Conservation (phyloP, 2,329 filamentous ascomycete genomes). For the Colletotrichum cereale region DNA sequence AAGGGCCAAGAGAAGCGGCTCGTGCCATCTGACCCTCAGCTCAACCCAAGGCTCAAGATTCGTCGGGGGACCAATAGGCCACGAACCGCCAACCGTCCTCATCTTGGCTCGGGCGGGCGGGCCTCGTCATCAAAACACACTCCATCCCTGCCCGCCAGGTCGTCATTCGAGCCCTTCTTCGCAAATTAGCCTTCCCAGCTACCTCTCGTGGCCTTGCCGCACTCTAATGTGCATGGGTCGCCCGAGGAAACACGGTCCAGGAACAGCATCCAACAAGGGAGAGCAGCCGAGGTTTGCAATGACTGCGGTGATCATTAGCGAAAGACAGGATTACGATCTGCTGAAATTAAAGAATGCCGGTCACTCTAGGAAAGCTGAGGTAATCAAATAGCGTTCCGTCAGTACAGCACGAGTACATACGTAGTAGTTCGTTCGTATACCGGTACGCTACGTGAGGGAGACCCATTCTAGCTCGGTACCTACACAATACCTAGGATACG, state of each 20-base stretch:
- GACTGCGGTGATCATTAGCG: background rate
- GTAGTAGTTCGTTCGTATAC: too few relatives aligned
- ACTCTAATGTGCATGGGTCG: background rate
- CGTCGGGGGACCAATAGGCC: background rate
- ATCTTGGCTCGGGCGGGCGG: slow-evolving; percentile 28
- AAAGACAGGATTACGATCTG: background rate
- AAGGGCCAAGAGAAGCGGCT: slow-evolving; percentile 35
- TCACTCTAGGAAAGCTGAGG: slow-evolving; percentile 7
- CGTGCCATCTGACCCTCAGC: slow-evolving; percentile 38
- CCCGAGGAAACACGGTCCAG: background rate
- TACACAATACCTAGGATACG: too few relatives aligned
- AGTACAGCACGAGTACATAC: background rate
- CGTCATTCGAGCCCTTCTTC: background rate
- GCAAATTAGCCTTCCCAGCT: background rate
- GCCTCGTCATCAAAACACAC: slow-evolving; percentile 38
- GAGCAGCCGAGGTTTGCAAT: background rate
- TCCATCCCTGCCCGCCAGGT: slow-evolving; percentile 28
- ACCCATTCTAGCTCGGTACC: too few relatives aligned
- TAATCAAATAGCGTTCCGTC: background rate
- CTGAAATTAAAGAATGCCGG: background rate
- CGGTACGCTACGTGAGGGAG: background rate
- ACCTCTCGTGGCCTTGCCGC: background rate
- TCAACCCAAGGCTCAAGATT: slow-evolving; percentile 5
- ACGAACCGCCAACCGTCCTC: slow-evolving; percentile 17
- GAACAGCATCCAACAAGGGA: background rate